Evolutionary conservation across 2,329 filamentous ascomycete genomes (phyloP), one percentile per base, ranked within the genome.

Genomic region (Trichoderma sp.): DNA sequence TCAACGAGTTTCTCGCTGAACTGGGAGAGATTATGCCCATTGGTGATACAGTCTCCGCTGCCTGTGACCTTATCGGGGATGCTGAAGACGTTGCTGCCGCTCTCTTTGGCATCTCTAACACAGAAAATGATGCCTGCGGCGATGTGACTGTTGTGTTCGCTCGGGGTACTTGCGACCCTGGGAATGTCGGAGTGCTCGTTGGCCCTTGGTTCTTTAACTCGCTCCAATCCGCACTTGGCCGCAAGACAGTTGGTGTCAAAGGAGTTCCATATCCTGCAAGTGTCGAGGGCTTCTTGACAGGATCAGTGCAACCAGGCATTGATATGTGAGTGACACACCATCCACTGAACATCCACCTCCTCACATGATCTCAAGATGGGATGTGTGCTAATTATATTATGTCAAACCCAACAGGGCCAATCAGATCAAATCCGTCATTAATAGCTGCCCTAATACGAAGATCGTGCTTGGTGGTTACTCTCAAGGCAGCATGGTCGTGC

Each of bases 121-220:
- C 48, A 2, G 39, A 61, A n/a, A 69, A 70, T 34, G 68, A 71
- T 10, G 56, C 68, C 9, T 76, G 75, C 66, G 67, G 69, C n/a
- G 74, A 74, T 52, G 71, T 76, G 37, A 76, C 71, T 9, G 64
- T 77, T 32, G 54, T 77, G 27, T 77, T 75, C 34, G 74, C 73
- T n/a, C 71, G 76, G 0, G 76, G 76, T 8, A 77, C 75, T 17
- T 76, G 75, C 29, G 75, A 77, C 19, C 50, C 70, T 1, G 75
- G 76, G 22, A 78, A 77, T 48, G 69, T 76, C 39, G 76, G 76
- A 22, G 70, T 73, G 29, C 70, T 76, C 27, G 70, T 72, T 3
- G 76, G 74, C 0, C 76, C 76, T 2, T 71, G 72, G 9, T 72
- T 78, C 57, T 71, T 76, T 54, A 39, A 69, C 4, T 71, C 74